Evolutionary conservation across 2,329 filamentous ascomycete genomes (phyloP).

Genomic region (Penicillium sp.): DNA sequence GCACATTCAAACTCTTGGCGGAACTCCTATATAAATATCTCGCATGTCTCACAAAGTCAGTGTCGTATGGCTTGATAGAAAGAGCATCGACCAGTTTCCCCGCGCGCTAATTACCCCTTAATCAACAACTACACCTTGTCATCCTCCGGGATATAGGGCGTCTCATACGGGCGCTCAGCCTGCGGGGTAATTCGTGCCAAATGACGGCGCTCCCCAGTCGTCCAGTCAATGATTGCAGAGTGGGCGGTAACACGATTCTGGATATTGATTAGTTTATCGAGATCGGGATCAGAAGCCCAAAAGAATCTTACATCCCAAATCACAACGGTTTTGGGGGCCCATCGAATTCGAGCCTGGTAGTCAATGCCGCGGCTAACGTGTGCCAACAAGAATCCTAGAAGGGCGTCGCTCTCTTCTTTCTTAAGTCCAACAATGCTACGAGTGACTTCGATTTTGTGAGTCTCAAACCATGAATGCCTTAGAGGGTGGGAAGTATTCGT

Average conservation of each 20-base stretch:
- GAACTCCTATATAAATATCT: neutral
- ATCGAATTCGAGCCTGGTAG: slow-evolving; percentile 27
- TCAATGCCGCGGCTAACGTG: slow-evolving; percentile 24
- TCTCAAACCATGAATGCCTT: neutral
- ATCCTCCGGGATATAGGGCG: slow-evolving; percentile 13
- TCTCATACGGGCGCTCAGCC: slow-evolving; percentile 27
- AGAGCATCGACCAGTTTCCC: neutral
- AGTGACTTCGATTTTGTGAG: slow-evolving; percentile 32
- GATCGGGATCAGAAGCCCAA: neutral
- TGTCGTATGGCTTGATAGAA: neutral
- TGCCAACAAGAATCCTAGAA: slow-evolving; percentile 31
- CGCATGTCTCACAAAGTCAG: neutral
- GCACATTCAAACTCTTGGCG: no score
- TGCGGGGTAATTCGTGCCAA: slow-evolving; percentile 31
- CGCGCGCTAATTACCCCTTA: neutral
- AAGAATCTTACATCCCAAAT: slow-evolving; percentile 38
- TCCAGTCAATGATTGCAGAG: slow-evolving; percentile 37
- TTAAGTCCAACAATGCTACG: slow-evolving; percentile 45
- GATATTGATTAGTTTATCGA: neutral
- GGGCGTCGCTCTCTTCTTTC: slow-evolving; percentile 42
- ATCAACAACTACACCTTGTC: neutral
- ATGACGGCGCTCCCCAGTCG: slow-evolving; percentile 29
- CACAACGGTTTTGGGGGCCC: slow-evolving; percentile 28
- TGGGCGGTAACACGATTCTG: slow-evolving; percentile 39
- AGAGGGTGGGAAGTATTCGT: neutral